A percentile compares a stretch with the other conserved stretches of the same genome.
phyloP scores from a whole-genome alignment of 2,329 filamentous ascomycete species.

The Colletotrichum lupini region DNA sequence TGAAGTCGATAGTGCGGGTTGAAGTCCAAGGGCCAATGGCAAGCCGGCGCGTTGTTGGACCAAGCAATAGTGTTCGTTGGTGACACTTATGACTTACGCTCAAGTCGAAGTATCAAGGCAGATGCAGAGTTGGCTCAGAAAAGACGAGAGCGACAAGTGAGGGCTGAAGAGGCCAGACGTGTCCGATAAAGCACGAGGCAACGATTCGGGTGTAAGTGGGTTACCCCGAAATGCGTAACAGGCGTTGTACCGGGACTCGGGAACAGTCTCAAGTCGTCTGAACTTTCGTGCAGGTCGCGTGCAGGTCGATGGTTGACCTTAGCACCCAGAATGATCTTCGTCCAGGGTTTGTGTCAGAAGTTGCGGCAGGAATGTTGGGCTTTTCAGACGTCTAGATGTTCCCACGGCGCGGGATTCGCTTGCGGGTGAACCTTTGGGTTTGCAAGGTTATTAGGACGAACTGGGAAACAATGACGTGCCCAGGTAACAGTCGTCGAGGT shows the following conservation, averaged over 20 bases:
- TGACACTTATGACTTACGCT: slow-evolving; percentile 1
- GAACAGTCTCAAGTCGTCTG: slow-evolving; percentile 36
- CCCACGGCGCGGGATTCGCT: neutral
- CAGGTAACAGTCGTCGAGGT: neutral
- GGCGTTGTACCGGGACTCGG: slow-evolving; percentile 28
- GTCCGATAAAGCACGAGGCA: neutral
- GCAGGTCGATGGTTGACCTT: slow-evolving; percentile 2
- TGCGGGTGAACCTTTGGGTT: neutral
- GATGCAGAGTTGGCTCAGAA: neutral
- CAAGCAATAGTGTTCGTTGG: neutral
- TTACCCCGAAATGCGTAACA: slow-evolving; percentile 23
- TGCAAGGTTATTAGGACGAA: slow-evolving; percentile 11
- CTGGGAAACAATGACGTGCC: slow-evolving; percentile 15
- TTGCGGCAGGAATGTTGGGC: slow-evolving; percentile 18
- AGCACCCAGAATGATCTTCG: slow-evolving; percentile 28
- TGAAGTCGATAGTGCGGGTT: slow-evolving; percentile 1
- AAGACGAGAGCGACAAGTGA: neutral
- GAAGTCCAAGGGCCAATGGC: slow-evolving; percentile 3
- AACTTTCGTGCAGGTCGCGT: slow-evolving; percentile 2
- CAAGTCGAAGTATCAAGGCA: neutral
- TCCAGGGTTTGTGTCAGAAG: slow-evolving; percentile 33
- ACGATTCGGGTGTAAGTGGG: slow-evolving; percentile 20
- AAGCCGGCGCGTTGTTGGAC: slow-evolving; percentile 1
- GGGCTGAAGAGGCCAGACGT: neutral
- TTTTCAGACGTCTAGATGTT: slow-evolving; percentile 4